These are phyloP conservation scores for Coccomyxa sp. DNA, from an alignment of 139 green algal genomes.

Conservation along the genomic window DNA sequence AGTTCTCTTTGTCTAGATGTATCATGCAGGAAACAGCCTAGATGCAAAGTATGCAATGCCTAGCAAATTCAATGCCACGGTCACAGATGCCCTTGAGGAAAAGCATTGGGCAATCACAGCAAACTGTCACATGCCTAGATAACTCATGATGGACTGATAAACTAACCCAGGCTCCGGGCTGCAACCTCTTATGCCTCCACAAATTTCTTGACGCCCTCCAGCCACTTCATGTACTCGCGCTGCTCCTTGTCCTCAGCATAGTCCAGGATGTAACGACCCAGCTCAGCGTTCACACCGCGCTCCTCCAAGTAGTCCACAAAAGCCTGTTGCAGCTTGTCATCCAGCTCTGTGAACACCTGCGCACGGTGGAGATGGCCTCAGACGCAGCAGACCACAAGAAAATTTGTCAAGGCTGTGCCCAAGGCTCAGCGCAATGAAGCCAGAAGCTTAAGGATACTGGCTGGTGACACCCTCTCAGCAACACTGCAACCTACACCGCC, in stretches of 20 bases:
- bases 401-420: background rate
- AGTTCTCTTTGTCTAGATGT: no score
- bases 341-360: constrained; percentile 45
- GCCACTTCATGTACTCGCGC: constrained; percentile 27
- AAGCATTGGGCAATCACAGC: background rate
- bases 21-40: background rate
- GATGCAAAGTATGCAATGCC: background rate
- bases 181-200: background rate
- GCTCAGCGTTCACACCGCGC: constrained; percentile 35
- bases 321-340: constrained; percentile 32
- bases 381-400: background rate
- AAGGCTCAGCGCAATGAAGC: no score
- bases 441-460: no score
- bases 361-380: background rate
- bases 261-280: constrained; percentile 38
- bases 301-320: constrained; percentile 35
- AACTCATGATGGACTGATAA: background rate
- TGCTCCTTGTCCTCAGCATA: constrained; percentile 47
- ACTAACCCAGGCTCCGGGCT: background rate
- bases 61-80: background rate
- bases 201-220: background rate
- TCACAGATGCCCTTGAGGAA: background rate
- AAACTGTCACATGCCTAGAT: background rate
- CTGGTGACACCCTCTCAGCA: no score
- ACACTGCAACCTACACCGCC: no score